A percentile compares a stretch with the other conserved stretches of the same genome.
Conservation (phyloP, 129 eudicot species). For the Flaveria ramosissima region DNA sequence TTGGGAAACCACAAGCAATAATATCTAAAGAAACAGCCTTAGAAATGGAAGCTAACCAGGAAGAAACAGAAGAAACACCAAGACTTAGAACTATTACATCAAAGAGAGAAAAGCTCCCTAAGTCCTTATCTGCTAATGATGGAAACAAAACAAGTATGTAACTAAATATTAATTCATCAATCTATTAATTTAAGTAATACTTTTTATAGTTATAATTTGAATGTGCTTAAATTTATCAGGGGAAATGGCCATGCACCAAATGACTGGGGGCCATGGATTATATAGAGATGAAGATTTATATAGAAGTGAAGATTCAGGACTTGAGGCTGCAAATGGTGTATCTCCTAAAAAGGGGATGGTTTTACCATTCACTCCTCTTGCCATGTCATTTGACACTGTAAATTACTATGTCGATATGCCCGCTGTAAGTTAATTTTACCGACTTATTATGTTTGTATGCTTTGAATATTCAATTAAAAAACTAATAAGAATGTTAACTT, state of each 20-base stretch:
- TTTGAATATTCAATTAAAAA: not conserved
- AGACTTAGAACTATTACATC: slow-evolving; percentile 54
- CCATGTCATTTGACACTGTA: slow-evolving; percentile 79
- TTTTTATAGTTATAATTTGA: not conserved
- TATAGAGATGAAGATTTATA: slow-evolving; percentile 39
- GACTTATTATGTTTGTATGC: not conserved
- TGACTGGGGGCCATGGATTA: slow-evolving; percentile 45
- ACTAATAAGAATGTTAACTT: not conserved
- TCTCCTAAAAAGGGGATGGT: slow-evolving; percentile 92
- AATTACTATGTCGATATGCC: slow-evolving; percentile 93
- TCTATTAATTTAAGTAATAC: not conserved
- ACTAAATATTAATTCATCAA: not conserved
- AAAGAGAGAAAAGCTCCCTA: slow-evolving; percentile 45
- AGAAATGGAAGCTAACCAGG: slow-evolving; percentile 69
- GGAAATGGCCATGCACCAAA: slow-evolving; percentile 67
- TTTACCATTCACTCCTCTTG: slow-evolving; percentile 80
- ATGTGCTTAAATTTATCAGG: slow-evolving; percentile 36
- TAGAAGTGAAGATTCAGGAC: slow-evolving; percentile 46
- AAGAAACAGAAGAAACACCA: slow-evolving; percentile 52
- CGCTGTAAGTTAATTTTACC: slow-evolving; percentile 46
- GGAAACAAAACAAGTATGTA: slow-evolving; percentile 72
- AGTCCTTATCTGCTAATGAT: slow-evolving; percentile 59
- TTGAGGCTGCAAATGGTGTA: slow-evolving; percentile 57
- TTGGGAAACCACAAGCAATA: slow-evolving; percentile 83
- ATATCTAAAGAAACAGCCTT: slow-evolving; percentile 78